Evolutionary conservation across 1,284 basidiomycete species (phyloP), one percentile per base, ranked within the genome.

Genomic region (Polyporus tsugae): DNA sequence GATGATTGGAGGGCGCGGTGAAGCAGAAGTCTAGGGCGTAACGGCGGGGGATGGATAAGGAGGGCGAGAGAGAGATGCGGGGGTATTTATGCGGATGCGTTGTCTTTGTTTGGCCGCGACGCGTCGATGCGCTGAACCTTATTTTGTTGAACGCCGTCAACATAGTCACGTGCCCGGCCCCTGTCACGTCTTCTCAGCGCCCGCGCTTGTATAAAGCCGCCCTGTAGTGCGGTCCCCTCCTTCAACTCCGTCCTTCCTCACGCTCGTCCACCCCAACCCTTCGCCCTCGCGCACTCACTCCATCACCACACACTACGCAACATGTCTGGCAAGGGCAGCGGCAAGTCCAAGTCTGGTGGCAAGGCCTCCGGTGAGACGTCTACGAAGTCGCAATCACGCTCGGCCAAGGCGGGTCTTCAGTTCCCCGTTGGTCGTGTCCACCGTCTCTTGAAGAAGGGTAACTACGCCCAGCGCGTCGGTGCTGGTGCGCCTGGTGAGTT

Each of bases 371-470:
- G 84, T 73, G 87, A 81, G 6, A 10, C 77, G 15, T n/a, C 78
- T 38, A 74, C 78, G 75, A 89, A 89, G 79, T 80, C 87, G 15
- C 84, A 90, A 78, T 94, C 93, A 62, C 91, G 93, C 73, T 95
- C 94, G 58, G 87, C 92, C 76, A 95, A 95, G 84, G 87, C 87
- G 73, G 93, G 92, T 75, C 88, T 95, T 72, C 93, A 93, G 82
- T 92, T 95, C 89, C 94, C 93, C 69, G 94, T 95, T 80, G 94
- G 94, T 87, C 94, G 94, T 92, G 92, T 95, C 80, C 94, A 96
- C 84, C 91, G 94, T 89, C 90, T 94, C 73, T 82, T 95, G 74
- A 94, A 95, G 88, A 90, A 89, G 83, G 94, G 94, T 74, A 95
- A 95, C 88, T 95, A 95, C 80, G 92, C 91, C 58, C 89, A 91